Percentiles rank a stretch among this genome's conserved stretches.
Evolutionary conservation across 805 yeast species (phyloP).

Genomic region (Candida qinlingensis): DNA sequence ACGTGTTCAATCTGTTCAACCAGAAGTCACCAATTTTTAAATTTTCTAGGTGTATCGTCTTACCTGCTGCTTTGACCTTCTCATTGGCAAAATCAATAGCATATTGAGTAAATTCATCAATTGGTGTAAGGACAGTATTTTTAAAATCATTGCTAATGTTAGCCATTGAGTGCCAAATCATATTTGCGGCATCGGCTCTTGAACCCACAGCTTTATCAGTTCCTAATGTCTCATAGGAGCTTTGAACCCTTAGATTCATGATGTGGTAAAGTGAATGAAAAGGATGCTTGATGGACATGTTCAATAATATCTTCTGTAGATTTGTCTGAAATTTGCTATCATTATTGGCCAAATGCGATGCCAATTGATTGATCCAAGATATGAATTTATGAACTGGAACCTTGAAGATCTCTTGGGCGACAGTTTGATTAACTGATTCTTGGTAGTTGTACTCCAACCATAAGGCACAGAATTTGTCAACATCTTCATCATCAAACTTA

Average conservation of each 20-base stretch:
- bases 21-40: slow-evolving; percentile 50
- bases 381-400: slow-evolving; percentile 61
- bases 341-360: slow-evolving; percentile 59
- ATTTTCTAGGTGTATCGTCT: slow-evolving; percentile 25
- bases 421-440: slow-evolving; percentile 36
- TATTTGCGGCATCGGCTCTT: slow-evolving; percentile 47
- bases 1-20: slow-evolving; percentile 41
- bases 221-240: slow-evolving; percentile 24
- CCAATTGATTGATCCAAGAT: slow-evolving; percentile 78
- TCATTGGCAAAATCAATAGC: slow-evolving; percentile 46
- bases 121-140: slow-evolving; percentile 32
- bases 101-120: slow-evolving; percentile 47
- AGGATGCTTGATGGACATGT: slow-evolving; percentile 56
- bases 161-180: slow-evolving; percentile 39
- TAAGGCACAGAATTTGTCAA: slow-evolving; percentile 74
- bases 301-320: slow-evolving; percentile 41
- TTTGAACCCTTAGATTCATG: slow-evolving; percentile 49
- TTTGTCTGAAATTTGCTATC: slow-evolving; percentile 47
- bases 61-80: slow-evolving; percentile 29
- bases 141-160: slow-evolving; percentile 23
- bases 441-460: slow-evolving; percentile 66
- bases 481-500: slow-evolving; percentile 44
- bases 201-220: slow-evolving; percentile 37
- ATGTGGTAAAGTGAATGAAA: slow-evolving; percentile 64
- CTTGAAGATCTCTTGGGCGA: slow-evolving; percentile 31